Evolutionary conservation across 352 stramenopile genomes (phyloP), one percentile per base, ranked within the genome.

Genomic region (Globisporangium okanoganense): DNA sequence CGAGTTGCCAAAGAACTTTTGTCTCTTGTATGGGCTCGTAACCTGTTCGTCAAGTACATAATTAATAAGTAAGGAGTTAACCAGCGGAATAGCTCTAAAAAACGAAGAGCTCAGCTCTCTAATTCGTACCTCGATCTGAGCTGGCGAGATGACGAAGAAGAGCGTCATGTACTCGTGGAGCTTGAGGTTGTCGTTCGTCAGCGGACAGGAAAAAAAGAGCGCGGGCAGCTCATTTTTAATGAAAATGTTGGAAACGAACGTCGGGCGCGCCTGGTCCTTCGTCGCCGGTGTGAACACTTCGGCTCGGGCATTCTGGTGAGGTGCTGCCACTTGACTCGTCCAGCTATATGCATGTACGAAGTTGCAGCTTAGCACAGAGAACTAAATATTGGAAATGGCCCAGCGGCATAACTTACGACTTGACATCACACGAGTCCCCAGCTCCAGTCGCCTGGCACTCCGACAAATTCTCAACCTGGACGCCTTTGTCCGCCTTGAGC

Each of bases 1-100:
- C 3, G 76, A 71, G 67, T 84, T 87, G 1, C 80, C 80, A 38
- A 90, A 90, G 64, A 90, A 87, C 58, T 88, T 90, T 59, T 90
- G 78, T 0, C 58, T 68, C 10, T 52, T 64, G 60, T 73, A 86
- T 9, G 70, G 70, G 22, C 82, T 73, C 2, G 66, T 66, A 45
- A 29, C 10, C 75, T 44, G 38, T 16, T 22, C 38, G 6, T 6
- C 29, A 33, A 44, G 20, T 44, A 3, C 3, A 43, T 12, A 43
- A 18, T 10, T 44, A 5, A 9, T 5, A 9, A 44, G n/a, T n/a
- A n/a, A n/a, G n/a, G n/a, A n/a, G n/a, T 44, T 22, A 44, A n/a
- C 36, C 14, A 43, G 36, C n/a, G 36, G 6, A 33, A 7, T 33
- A 33, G 6, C 29, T 33, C 29, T 33, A 33, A 43, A 12, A 40